A percentile compares a stretch with the other conserved stretches of the same genome.
Conservation (phyloP, 2,329 filamentous ascomycete genomes). For the Ophiostoma quercus region DNA sequence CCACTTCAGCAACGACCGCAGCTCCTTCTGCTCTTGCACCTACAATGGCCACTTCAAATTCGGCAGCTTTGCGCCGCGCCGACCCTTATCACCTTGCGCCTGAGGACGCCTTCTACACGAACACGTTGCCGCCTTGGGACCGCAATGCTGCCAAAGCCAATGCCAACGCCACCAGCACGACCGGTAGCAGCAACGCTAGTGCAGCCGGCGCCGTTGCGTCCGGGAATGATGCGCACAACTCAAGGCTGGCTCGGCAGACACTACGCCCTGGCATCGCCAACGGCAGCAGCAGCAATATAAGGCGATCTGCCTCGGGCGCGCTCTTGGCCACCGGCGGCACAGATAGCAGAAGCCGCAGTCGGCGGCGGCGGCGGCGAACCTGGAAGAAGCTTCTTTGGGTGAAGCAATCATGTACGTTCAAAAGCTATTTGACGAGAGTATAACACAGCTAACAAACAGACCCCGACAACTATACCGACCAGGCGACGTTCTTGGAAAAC, state of each 20-base stretch:
- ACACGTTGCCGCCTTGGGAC: constrained; percentile 54
- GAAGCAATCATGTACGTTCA: constrained; percentile 72
- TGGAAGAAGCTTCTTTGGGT: constrained; percentile 99
- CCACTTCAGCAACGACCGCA: constrained; percentile 17
- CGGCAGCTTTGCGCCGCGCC: constrained; percentile 33
- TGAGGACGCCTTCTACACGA: constrained; percentile 70
- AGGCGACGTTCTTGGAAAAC: constrained; percentile 92
- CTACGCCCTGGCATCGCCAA: constrained; percentile 21
- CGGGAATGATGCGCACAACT: constrained; percentile 18
- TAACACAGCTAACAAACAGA: constrained; percentile 51
- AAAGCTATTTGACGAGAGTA: not conserved
- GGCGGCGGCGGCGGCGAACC: constrained; percentile 59
- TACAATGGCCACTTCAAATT: not conserved
- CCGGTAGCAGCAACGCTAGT: not conserved
- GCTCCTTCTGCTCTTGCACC: constrained; percentile 26
- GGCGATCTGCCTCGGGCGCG: constrained; percentile 17
- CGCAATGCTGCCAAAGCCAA: constrained; percentile 29
- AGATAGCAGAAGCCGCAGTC: constrained; percentile 58
- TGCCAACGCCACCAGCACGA: not conserved
- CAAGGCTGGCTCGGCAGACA: constrained; percentile 11
- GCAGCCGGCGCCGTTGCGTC: not conserved
- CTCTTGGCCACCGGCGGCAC: constrained; percentile 37
- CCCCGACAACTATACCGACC: constrained; percentile 98
- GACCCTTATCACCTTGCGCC: constrained; percentile 70
- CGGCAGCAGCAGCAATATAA: constrained; percentile 30